These are phyloP conservation scores for Phylloporus arenicola DNA, from an alignment of 768 basidiomycete genomes.

Conservation along the genomic window DNA sequence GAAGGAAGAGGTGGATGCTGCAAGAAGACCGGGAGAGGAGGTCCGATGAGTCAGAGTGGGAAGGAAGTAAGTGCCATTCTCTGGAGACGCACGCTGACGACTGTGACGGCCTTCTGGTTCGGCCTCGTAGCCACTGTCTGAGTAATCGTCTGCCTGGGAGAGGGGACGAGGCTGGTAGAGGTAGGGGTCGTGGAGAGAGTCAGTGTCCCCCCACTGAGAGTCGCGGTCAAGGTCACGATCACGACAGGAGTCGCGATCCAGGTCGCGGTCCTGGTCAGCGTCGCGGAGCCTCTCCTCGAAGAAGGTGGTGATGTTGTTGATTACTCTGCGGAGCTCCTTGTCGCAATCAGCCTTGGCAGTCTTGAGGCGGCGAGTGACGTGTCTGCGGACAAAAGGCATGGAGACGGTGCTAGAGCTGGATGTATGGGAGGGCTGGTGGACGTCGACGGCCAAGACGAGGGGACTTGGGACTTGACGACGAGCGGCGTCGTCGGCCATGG, in stretches of 20 bases:
- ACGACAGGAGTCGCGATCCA: slow-evolving; percentile 52
- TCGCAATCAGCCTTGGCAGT: slow-evolving; percentile 96
- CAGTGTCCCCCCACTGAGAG: slow-evolving; percentile 50
- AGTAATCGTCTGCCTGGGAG: slow-evolving; percentile 66
- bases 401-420: slow-evolving; percentile 74
- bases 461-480: slow-evolving; percentile 65
- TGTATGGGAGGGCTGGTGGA: slow-evolving; percentile 33
- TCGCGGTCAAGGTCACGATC: slow-evolving; percentile 52
- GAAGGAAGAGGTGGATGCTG: slow-evolving; percentile 62
- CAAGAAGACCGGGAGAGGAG: slow-evolving; percentile 50
- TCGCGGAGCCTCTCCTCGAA: slow-evolving; percentile 88
- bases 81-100: slow-evolving; percentile 70
- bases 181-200: slow-evolving; percentile 57
- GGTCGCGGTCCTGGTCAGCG: slow-evolving; percentile 58
- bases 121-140: slow-evolving; percentile 79
- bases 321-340: slow-evolving; percentile 90
- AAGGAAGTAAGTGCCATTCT: slow-evolving; percentile 34
- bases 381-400: slow-evolving; percentile 88
- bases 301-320: slow-evolving; percentile 89
- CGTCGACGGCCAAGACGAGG: slow-evolving; percentile 70
- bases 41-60: slow-evolving; percentile 49
- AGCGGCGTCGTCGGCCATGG: slow-evolving; percentile 33
- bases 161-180: slow-evolving; percentile 51
- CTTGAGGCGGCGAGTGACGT: slow-evolving; percentile 89
- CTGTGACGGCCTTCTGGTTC: slow-evolving; percentile 58